phyloP scores from a whole-genome alignment of 2,329 filamentous ascomycete species.

The Salinomyces thailandicus region DNA sequence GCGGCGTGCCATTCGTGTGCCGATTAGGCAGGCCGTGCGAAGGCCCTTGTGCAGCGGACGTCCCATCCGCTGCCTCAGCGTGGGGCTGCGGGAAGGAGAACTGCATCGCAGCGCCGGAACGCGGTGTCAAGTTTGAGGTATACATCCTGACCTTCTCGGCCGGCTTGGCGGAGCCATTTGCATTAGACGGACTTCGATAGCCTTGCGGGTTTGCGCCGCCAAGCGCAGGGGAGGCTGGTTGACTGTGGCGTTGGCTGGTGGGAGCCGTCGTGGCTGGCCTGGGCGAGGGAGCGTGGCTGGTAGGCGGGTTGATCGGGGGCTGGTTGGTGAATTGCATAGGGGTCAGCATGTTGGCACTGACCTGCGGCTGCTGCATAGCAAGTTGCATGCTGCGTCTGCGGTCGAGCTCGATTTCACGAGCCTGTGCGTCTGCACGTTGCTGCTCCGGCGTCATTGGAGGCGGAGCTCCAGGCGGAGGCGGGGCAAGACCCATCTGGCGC shows the following conservation, averaged over 20 bases:
- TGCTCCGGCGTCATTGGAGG: constrained; percentile 5
- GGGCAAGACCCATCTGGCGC: constrained; percentile 13
- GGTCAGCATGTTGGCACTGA: constrained; percentile 15
- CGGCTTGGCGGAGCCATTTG: constrained; percentile 1
- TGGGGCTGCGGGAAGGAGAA: constrained; percentile 20
- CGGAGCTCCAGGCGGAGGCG: constrained; percentile 3
- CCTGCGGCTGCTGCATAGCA: constrained; percentile 13
- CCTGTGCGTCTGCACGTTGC: constrained; percentile 4
- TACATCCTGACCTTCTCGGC: constrained; percentile 16
- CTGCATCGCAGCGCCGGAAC: constrained; percentile 20
- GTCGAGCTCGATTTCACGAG: constrained; percentile 17
- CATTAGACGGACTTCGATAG: no score
- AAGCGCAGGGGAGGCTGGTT: neutral
- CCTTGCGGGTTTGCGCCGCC: no score
- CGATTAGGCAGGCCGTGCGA: no score
- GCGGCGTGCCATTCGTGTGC: no score
- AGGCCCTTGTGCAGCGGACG: neutral
- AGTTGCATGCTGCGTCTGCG: constrained; percentile 13
- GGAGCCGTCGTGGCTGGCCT: neutral
- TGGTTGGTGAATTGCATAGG: constrained; percentile 13
- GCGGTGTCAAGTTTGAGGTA: constrained; percentile 14
- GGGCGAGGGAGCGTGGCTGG: constrained; percentile 5
- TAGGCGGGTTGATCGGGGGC: constrained; percentile 5
- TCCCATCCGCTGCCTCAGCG: constrained; percentile 13
- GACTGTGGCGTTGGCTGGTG: neutral